These are phyloP conservation scores for Septoria petroselini DNA, from an alignment of 2,329 filamentous ascomycete genomes.

Conservation along the genomic window DNA sequence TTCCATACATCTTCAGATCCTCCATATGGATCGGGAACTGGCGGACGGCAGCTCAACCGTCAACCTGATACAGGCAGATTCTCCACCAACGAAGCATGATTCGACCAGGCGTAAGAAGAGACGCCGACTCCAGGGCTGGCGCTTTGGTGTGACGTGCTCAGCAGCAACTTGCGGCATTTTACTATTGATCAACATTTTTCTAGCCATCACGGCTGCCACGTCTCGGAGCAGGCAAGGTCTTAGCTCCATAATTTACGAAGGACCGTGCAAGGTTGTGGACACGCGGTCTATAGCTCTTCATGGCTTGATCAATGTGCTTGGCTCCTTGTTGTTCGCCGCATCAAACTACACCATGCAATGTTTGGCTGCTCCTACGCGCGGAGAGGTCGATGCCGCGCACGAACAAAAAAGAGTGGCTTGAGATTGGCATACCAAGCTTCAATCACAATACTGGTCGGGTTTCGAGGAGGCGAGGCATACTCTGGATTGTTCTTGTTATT, in stretches of 20 bases:
- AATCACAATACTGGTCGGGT: constrained; percentile 38
- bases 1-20: too few relatives aligned
- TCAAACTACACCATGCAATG: constrained; percentile 55
- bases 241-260: constrained; percentile 24
- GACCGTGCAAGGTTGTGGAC: constrained; percentile 26
- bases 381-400: constrained; percentile 51
- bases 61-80: too few relatives aligned
- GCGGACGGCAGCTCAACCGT: too few relatives aligned
- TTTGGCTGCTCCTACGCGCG: constrained; percentile 49
- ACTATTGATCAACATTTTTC: neutral
- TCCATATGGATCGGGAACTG: too few relatives aligned
- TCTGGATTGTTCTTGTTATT: constrained; percentile 31
- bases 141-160: neutral
- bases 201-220: constrained; percentile 4
- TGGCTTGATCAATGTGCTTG: constrained; percentile 49
- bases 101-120: neutral
- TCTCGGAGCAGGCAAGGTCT: neutral
- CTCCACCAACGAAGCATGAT: too few relatives aligned
- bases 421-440: constrained; percentile 46
- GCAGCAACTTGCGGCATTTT: neutral
- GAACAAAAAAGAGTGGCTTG: constrained; percentile 40
- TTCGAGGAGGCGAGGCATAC: constrained; percentile 17
- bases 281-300: constrained; percentile 35
- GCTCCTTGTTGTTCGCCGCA: constrained; percentile 46
- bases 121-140: neutral